Evolutionary conservation across 352 stramenopile species (phyloP).

Genomic region (Phytophthora melonis): DNA sequence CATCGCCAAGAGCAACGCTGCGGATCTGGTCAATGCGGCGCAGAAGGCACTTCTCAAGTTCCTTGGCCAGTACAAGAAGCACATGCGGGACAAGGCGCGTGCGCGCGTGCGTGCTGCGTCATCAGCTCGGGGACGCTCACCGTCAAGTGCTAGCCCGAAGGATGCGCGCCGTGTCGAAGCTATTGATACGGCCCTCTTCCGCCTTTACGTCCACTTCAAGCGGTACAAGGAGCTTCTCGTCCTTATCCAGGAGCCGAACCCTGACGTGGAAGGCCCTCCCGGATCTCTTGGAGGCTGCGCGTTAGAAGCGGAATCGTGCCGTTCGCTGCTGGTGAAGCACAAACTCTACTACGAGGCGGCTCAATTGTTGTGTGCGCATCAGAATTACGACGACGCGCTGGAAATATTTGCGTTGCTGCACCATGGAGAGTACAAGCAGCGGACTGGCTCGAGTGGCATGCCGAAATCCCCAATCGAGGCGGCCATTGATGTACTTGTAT

Average conservation of each 20-base stretch:
- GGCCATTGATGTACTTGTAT: conserved; percentile 89
- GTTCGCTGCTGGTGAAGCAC: conserved; percentile 71
- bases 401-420: conserved; percentile 88
- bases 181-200: conserved; percentile 87
- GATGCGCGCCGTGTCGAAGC: conserved; percentile 81
- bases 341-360: conserved; percentile 87
- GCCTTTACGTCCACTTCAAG: conserved; percentile 82
- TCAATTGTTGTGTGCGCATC: conserved; percentile 72
- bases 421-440: conserved; percentile 85
- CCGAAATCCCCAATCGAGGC: conserved; percentile 91
- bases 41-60: conserved; percentile 87
- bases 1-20: conserved; percentile 62
- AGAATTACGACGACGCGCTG: conserved; percentile 75
- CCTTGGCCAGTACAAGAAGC: conserved; percentile 83
- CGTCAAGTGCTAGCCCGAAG: conserved; percentile 57
- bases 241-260: conserved; percentile 78
- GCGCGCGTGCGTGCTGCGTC: conserved; percentile 50
- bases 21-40: conserved; percentile 64
- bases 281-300: conserved; percentile 55
- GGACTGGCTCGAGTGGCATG: conserved; percentile 60
- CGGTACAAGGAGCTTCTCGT: conserved; percentile 81
- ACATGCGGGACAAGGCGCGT: conserved; percentile 77
- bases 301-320: conserved; percentile 74
- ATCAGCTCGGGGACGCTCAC: conserved; percentile 45
- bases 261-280: conserved; percentile 50